A percentile compares a stretch with the other conserved stretches of the same genome.
Conservation (phyloP, 345 rosid species). For the Psidium friedrichsthalianum region DNA sequence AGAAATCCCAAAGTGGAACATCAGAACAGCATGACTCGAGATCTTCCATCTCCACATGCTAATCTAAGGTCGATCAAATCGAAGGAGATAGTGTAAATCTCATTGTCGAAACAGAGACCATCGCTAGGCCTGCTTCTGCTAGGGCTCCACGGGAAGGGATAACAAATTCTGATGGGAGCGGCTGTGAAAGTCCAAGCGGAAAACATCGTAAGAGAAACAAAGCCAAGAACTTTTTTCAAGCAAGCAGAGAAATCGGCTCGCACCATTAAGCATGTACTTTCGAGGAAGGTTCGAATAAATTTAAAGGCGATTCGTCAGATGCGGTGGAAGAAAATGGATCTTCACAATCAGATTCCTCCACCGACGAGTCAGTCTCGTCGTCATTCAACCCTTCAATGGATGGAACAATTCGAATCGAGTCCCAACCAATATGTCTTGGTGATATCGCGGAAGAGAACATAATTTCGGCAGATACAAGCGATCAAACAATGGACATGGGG, state of each 20-base stretch:
- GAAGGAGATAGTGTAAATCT: slow-evolving; percentile 31
- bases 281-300: slow-evolving; percentile 50
- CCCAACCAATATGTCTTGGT: slow-evolving; percentile 2
- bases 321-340: slow-evolving; percentile 16
- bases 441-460: slow-evolving; percentile 4
- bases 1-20: slow-evolving; percentile 15
- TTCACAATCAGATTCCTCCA: slow-evolving; percentile 35
- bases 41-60: slow-evolving; percentile 33
- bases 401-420: slow-evolving; percentile 8
- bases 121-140: slow-evolving; percentile 11
- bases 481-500: slow-evolving; percentile 5
- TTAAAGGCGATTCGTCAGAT: slow-evolving; percentile 6
- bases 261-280: slow-evolving; percentile 42
- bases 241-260: slow-evolving; percentile 66
- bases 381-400: neutral
- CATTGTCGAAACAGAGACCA: slow-evolving; percentile 29
- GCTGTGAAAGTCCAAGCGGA: slow-evolving; percentile 32
- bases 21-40: slow-evolving; percentile 6
- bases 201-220: slow-evolving; percentile 32
- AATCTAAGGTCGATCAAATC: slow-evolving; percentile 45
- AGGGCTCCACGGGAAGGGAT: slow-evolving; percentile 19
- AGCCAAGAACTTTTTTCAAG: slow-evolving; percentile 60
- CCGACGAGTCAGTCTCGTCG: slow-evolving; percentile 23
- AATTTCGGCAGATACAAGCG: slow-evolving; percentile 10
- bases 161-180: slow-evolving; percentile 24